Conservation (phyloP, 495 filamentous ascomycete genomes). For the Daldinia concentrica region DNA sequence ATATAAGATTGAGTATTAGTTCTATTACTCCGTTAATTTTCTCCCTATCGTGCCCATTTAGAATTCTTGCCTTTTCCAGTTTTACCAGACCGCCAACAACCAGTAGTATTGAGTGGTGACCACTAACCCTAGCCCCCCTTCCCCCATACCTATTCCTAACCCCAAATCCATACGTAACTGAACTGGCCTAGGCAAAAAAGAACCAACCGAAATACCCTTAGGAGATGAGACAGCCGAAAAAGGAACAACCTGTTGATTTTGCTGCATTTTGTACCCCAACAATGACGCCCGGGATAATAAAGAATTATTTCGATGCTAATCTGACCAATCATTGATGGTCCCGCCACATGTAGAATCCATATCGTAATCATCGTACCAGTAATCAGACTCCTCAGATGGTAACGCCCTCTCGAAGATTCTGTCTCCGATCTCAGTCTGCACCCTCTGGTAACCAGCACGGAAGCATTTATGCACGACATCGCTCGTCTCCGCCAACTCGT, state of each 20-base stretch:
- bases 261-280: neutral
- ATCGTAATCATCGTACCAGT: neutral
- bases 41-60: too few species aligned
- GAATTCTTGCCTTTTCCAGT: too few species aligned
- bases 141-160: too few species aligned
- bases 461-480: conserved; percentile 2
- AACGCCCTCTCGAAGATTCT: neutral
- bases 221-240: neutral
- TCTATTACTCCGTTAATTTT: too few species aligned
- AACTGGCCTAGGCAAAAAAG: neutral
- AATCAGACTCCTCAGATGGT: neutral
- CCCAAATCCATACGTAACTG: too few species aligned
- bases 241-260: neutral
- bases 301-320: neutral
- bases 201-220: neutral
- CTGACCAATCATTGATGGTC: neutral
- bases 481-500: neutral
- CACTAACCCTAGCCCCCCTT: too few species aligned
- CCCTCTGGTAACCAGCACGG: neutral
- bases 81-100: too few species aligned
- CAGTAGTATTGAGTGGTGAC: too few species aligned
- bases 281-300: neutral
- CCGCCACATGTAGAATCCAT: neutral
- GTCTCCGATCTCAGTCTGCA: conserved; percentile 11
- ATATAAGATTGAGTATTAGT: too few species aligned